A percentile compares a stretch with the other conserved stretches of the same genome.
phyloP scores from a whole-genome alignment of 768 basidiomycete species.

The Clitopilus hobsonii region DNA sequence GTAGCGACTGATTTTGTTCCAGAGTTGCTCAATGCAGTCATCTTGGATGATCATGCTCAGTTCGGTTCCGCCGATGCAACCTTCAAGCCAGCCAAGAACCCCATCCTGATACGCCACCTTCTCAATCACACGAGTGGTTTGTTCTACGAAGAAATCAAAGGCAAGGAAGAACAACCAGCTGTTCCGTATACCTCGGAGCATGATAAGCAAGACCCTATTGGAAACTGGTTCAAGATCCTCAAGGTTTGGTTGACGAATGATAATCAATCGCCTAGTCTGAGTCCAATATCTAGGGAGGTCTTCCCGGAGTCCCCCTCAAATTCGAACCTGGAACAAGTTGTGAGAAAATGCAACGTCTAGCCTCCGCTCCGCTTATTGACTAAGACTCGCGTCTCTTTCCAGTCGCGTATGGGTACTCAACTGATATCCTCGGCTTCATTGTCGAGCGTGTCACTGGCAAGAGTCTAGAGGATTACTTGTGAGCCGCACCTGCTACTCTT shows the following conservation, averaged over 20 bases:
- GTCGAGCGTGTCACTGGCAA: slow-evolving; percentile 20
- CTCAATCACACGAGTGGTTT: slow-evolving; percentile 22
- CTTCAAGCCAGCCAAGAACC: not conserved
- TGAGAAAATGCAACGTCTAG: slow-evolving; percentile 3
- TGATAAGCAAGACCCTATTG: slow-evolving; percentile 14
- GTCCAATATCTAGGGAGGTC: slow-evolving; percentile 16
- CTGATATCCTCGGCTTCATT: slow-evolving; percentile 22
- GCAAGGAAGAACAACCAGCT: not conserved
- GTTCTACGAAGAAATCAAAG: slow-evolving; percentile 7
- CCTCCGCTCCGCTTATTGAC: not conserved
- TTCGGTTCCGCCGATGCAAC: not conserved
- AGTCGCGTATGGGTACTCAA: slow-evolving; percentile 21
- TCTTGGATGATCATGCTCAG: slow-evolving; percentile 4
- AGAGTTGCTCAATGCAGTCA: slow-evolving; percentile 21
- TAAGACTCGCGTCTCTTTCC: not conserved
- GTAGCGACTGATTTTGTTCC: slow-evolving; percentile 21
- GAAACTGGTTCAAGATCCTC: slow-evolving; percentile 11
- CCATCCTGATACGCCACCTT: slow-evolving; percentile 16
- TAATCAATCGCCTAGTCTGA: too few relatives aligned
- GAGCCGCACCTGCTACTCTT: not conserved
- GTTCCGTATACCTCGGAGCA: slow-evolving; percentile 7
- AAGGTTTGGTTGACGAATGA: too few relatives aligned
- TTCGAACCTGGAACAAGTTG: slow-evolving; percentile 26
- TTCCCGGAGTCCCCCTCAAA: slow-evolving; percentile 16
- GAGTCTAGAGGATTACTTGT: slow-evolving; percentile 25